Conservation (phyloP, 108 stramenopile species). For the Hondaea fermentalgiana region DNA sequence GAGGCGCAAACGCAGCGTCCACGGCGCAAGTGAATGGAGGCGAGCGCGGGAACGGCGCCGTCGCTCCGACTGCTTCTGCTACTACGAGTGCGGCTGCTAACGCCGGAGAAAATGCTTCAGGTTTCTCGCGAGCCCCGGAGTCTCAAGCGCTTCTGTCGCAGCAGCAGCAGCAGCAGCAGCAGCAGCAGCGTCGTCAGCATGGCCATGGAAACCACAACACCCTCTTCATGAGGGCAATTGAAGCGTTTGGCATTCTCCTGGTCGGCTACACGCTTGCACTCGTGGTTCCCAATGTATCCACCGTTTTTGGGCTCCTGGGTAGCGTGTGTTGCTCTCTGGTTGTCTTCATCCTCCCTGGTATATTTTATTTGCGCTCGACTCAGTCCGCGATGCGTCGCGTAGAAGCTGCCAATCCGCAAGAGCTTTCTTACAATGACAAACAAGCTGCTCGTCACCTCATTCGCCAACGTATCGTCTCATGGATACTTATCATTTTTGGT, state of each 20-base stretch:
- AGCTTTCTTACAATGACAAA: too few species aligned
- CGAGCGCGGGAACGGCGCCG: neutral
- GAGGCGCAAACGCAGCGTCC: neutral
- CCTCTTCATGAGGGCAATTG: neutral
- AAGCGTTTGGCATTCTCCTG: neutral
- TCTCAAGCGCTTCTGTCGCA: neutral
- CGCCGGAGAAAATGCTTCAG: too few species aligned
- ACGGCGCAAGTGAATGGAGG: neutral
- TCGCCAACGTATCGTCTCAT: too few species aligned
- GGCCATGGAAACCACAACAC: neutral
- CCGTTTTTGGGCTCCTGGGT: slow-evolving; percentile 2
- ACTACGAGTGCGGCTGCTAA: too few species aligned
- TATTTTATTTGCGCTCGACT: neutral
- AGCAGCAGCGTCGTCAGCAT: neutral
- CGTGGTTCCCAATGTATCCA: slow-evolving; percentile 5
- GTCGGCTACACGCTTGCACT: neutral
- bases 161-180: neutral
- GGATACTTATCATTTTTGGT: too few species aligned
- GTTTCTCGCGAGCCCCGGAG: neutral
- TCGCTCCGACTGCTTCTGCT: too few species aligned
- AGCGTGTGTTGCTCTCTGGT: neutral
- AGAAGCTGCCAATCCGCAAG: too few species aligned
- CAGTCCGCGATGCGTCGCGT: neutral
- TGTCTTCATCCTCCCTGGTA: neutral
- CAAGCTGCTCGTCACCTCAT: too few species aligned